Evolutionary conservation across 129 eudicot species (phyloP).

Genomic region (Mikania micrantha): DNA sequence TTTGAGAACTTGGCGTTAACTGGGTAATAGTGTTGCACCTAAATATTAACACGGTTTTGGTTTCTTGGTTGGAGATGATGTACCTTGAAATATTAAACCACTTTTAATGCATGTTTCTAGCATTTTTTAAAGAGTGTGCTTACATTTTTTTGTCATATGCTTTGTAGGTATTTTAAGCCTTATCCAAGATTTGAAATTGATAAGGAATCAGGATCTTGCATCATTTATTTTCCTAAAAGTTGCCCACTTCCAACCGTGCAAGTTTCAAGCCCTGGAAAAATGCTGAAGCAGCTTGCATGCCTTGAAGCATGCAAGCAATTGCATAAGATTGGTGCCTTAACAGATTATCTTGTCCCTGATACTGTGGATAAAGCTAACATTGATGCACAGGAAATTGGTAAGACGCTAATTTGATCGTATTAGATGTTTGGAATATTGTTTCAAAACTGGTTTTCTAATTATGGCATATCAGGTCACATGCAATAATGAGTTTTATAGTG

Average conservation of each 20-base stretch:
- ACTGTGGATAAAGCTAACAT: constrained; percentile 44
- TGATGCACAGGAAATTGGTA: constrained; percentile 45
- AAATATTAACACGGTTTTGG: background rate
- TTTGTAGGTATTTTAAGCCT: constrained; percentile 75
- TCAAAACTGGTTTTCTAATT: background rate
- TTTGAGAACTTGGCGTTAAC: no score
- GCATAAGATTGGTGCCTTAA: constrained; percentile 62
- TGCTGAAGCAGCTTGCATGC: constrained; percentile 69
- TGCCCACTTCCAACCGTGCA: constrained; percentile 48
- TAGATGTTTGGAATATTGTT: background rate
- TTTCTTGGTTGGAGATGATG: background rate
- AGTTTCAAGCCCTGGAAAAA: constrained; percentile 39
- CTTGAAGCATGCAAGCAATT: constrained; percentile 78
- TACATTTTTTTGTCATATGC: background rate
- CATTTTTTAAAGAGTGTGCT: background rate
- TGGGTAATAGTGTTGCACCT: background rate
- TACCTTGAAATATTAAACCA: background rate
- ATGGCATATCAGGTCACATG: background rate
- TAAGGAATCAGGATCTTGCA: constrained; percentile 40
- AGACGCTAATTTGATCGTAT: background rate
- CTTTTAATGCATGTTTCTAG: background rate
- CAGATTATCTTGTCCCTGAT: constrained; percentile 84
- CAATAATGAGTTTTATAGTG: background rate
- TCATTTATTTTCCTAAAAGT: constrained; percentile 59
- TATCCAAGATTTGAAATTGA: constrained; percentile 55